Conservation (phyloP, 495 filamentous ascomycete genomes). For the Annulohypoxylon nitens region DNA sequence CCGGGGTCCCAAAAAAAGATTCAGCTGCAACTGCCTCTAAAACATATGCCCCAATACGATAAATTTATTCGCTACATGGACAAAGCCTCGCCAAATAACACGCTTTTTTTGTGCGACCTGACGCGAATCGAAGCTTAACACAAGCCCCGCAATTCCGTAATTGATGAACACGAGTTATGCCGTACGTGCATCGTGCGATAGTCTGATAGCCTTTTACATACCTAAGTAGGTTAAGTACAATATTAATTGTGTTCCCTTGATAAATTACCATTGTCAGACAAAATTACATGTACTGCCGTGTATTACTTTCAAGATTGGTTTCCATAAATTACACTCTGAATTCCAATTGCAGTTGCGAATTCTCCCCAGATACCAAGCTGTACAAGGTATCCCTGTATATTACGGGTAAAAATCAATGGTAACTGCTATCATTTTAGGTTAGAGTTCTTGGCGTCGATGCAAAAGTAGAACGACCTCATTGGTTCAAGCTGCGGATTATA, state of each 20-base stretch:
- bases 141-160: slow-evolving; percentile 39
- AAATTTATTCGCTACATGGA: slow-evolving; percentile 32
- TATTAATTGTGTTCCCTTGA: not conserved
- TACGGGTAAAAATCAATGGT: slow-evolving; percentile 10
- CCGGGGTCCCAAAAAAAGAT: slow-evolving; percentile 29
- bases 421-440: slow-evolving; percentile 6
- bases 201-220: not conserved
- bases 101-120: slow-evolving; percentile 7
- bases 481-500: slow-evolving; percentile 24
- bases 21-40: slow-evolving; percentile 30
- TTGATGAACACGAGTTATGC: slow-evolving; percentile 23
- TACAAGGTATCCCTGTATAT: not conserved
- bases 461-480: slow-evolving; percentile 19
- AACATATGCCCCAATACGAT: slow-evolving; percentile 12
- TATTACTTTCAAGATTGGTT: not conserved
- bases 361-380: slow-evolving; percentile 2
- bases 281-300: not conserved
- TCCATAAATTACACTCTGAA: slow-evolving; percentile 4
- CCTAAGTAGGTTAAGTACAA: not conserved
- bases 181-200: slow-evolving; percentile 13
- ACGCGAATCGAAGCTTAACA: slow-evolving; percentile 22
- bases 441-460: not conserved
- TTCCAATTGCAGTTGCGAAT: not conserved
- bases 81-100: slow-evolving; percentile 3
- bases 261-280: not conserved